Evolutionary conservation across 1,284 basidiomycete species (phyloP).

Genomic region (Cutaneotrichosporon dermatis): DNA sequence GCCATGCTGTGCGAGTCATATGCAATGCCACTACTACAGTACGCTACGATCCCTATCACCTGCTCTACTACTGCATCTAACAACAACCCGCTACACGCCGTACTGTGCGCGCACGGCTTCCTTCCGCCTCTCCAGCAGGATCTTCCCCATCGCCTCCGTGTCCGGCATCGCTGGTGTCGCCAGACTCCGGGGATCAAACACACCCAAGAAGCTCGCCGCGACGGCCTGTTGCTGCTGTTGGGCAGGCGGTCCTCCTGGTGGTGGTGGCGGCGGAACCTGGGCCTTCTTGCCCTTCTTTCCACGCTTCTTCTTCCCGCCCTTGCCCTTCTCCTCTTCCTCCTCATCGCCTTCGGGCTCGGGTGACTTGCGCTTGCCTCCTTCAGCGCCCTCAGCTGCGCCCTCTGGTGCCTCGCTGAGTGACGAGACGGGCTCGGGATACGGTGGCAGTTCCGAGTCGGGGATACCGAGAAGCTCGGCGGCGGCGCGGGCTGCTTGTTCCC

Average conservation of each 20-base stretch:
- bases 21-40: too few species aligned
- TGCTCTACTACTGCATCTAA: too few species aligned
- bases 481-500: conserved; percentile 56
- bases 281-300: conserved; percentile 56
- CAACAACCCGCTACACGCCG: conserved; percentile 33
- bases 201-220: conserved; percentile 58
- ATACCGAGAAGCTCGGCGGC: conserved; percentile 24
- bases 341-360: conserved; percentile 12
- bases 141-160: conserved; percentile 70
- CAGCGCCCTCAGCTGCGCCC: conserved; percentile 7
- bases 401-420: background rate
- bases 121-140: conserved; percentile 74
- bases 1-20: too few species aligned
- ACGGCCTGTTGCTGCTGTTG: conserved; percentile 7
- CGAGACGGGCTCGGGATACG: conserved; percentile 11
- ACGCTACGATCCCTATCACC: too few species aligned
- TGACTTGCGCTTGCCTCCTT: conserved; percentile 12
- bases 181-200: conserved; percentile 67
- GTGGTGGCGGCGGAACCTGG: conserved; percentile 18
- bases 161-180: conserved; percentile 70
- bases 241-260: conserved; percentile 13
- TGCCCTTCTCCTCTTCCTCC: conserved; percentile 1
- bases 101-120: conserved; percentile 78
- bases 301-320: conserved; percentile 45
- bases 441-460: conserved; percentile 3